Percentiles rank a stretch among this genome's conserved stretches.
Conservation (phyloP, 1,284 basidiomycete species). For the Heliocybe sulcata region DNA sequence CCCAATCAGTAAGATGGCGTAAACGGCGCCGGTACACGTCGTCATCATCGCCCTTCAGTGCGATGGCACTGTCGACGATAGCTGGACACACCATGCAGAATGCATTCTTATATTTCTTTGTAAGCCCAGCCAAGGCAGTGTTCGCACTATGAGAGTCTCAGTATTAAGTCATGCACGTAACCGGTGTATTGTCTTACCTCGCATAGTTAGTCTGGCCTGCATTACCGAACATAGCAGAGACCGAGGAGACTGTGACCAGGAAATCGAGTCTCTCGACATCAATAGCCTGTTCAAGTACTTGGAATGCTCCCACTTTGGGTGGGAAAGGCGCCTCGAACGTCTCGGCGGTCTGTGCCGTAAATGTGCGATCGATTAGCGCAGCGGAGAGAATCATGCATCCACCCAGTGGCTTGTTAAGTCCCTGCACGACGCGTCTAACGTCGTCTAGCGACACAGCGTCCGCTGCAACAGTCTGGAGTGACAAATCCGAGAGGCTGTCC, state of each 20-base stretch:
- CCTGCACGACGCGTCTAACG: constrained; percentile 15
- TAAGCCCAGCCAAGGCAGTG: constrained; percentile 23
- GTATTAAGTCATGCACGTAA: background rate
- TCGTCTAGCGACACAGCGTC: constrained; percentile 19
- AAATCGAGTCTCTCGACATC: constrained; percentile 25
- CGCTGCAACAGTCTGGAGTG: constrained; percentile 18
- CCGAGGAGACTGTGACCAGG: constrained; percentile 27
- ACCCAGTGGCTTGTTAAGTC: constrained; percentile 17
- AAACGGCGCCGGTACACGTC: background rate
- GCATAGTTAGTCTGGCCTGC: constrained; percentile 34
- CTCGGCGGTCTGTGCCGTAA: constrained; percentile 22
- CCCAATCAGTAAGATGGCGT: constrained; percentile 14
- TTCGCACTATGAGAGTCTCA: constrained; percentile 23
- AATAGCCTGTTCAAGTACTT: constrained; percentile 15
- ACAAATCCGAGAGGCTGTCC: constrained; percentile 19
- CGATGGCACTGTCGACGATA: constrained; percentile 20
- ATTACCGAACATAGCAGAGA: constrained; percentile 27
- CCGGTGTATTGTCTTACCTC: constrained; percentile 16
- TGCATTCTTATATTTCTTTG: constrained; percentile 23
- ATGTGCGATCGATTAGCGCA: constrained; percentile 23
- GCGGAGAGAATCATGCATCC: constrained; percentile 30
- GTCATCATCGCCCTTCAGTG: constrained; percentile 5
- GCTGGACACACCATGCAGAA: constrained; percentile 27
- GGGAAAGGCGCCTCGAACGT: constrained; percentile 20
- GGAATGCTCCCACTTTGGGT: constrained; percentile 24